These are phyloP conservation scores for Dicorynia guianensis DNA, from an alignment of 306 rosid genomes.

Conservation along the genomic window DNA sequence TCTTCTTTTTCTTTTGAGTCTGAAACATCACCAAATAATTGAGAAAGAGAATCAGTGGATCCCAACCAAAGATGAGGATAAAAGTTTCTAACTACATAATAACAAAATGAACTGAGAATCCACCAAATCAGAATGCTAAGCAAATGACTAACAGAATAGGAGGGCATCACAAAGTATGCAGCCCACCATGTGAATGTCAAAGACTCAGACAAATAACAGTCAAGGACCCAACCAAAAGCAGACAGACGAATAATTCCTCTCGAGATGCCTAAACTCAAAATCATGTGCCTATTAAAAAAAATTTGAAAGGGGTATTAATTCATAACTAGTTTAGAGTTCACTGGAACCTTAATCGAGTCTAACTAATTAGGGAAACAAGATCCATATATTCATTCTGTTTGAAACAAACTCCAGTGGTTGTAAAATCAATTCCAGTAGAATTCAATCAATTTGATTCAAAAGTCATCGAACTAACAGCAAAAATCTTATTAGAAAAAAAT, in stretches of 20 bases:
- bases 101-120: too few species aligned
- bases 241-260: not conserved
- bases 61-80: too few species aligned
- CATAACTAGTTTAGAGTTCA: not conserved
- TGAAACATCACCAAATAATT: not conserved
- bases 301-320: not conserved
- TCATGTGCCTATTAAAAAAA: too few species aligned
- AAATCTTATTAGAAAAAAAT: not conserved
- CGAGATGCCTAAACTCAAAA: not conserved
- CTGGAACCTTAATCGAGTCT: not conserved
- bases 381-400: not conserved
- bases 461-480: not conserved
- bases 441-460: not conserved
- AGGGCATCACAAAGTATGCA: not conserved
- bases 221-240: not conserved
- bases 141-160: too few species aligned
- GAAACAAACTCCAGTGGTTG: too few species aligned
- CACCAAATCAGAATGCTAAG: too few species aligned
- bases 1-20: slow-evolving; percentile 47
- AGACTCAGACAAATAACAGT: not conserved
- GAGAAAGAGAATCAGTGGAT: not conserved
- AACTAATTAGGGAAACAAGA: not conserved
- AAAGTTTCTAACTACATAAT: too few species aligned
- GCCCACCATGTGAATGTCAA: not conserved
- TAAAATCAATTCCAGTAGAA: not conserved